Base-by-base conservation (phyloP, 495 filamentous ascomycete species). In the Xylaria telfairii region DNA sequence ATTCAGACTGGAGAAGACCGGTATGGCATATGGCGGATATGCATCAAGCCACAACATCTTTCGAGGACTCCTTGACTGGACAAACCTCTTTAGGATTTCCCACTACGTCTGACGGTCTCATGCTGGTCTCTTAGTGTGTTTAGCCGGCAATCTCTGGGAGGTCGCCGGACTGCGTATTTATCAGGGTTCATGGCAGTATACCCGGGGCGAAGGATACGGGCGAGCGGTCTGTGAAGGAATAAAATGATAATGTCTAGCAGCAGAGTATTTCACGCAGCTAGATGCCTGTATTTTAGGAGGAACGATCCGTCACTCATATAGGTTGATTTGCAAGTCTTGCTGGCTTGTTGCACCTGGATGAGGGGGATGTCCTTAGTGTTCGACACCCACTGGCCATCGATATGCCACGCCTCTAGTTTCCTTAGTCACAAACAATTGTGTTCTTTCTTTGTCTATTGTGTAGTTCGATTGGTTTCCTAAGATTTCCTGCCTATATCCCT, bases 231-330 rank as follows among this genome's bases (percentile, higher is more conserved):
- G 76, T 71, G 73, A 73, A 73, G 72, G 71, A 73, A 61, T 64
- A 68, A 75, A 73, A 78, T 73, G 74, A 75, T 72, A 72, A 76
- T 71, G 71, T 78, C 70, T 61, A 78, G 71, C 69, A 60, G 51
- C 68, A 71, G 63, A 73, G 65, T 19, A 57, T 51, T 71, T 60
- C 65, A 71, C 65, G 54, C 72, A 72, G 65, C 75, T 75, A 80
- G 75, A 80, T 76, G 75, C 71, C 73, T 81, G 79, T 81, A 81
- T 80, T 79, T 76, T 80, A 79, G 73, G 72, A 75, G 75, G 73
- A 71, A 69, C 67, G 59, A 41, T 67, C 68, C 75, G 68, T 67
- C 51, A 68, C 72, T 75, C 73, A 71, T 67, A 76, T 71, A 63
- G 70, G 60, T 67, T 72, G 66, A 71, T 56, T 65, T 64, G 47